phyloP scores from a whole-genome alignment of 345 rosid genomes.

The Acer saccharum region DNA sequence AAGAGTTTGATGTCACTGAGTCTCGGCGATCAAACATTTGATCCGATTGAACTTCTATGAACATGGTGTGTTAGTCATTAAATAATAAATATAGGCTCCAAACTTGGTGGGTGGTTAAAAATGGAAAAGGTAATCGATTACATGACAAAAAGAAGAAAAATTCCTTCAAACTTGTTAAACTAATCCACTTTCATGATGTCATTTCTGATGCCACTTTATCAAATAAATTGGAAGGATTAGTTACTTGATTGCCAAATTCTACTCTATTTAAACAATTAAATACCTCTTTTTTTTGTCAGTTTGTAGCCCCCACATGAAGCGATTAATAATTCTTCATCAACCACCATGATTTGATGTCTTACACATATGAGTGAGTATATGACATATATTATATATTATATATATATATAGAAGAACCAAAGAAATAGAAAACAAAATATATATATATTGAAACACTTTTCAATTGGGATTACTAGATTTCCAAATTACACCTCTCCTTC shows the following conservation, averaged over 20 bases:
- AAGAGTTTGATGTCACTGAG: no score
- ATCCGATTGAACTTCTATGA: no score
- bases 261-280: not conserved
- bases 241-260: constrained; percentile 23
- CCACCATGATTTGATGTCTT: constrained; percentile 3
- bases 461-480: not conserved
- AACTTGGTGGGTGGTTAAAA: not conserved
- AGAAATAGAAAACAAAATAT: not conserved
- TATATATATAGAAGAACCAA: not conserved
- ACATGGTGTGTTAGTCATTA: no score
- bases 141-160: not conserved
- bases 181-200: constrained; percentile 23
- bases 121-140: not conserved
- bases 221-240: constrained; percentile 12
- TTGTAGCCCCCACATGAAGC: constrained; percentile 37
- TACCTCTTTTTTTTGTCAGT: constrained; percentile 30
- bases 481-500: constrained; percentile 15
- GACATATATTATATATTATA: no score
- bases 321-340: constrained; percentile 17
- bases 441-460: constrained; percentile 6
- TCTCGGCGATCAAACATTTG: no score
- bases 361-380: no score
- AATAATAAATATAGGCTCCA: not conserved
- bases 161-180: constrained; percentile 12
- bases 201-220: constrained; percentile 13